Evolutionary conservation across 495 filamentous ascomycete species (phyloP).

Genomic region (Xylaria bambusicola): DNA sequence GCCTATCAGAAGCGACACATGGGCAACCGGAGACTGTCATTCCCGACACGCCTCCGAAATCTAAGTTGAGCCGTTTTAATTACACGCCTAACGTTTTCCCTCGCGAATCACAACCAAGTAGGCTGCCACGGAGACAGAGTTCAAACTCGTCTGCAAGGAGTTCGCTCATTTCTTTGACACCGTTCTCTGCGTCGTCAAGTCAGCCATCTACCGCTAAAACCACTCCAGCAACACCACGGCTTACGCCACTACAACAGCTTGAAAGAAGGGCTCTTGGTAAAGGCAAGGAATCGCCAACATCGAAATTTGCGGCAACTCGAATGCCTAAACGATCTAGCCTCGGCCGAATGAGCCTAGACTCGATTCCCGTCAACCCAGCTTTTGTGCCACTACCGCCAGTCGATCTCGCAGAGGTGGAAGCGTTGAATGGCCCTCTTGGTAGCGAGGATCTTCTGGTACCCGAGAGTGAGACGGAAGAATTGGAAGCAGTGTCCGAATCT

Average conservation of each 20-base stretch:
- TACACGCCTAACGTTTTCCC: constrained; percentile 11
- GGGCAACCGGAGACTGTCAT: neutral
- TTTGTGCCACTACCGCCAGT: constrained; percentile 45
- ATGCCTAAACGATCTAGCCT: constrained; percentile 64
- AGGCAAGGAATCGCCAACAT: constrained; percentile 30
- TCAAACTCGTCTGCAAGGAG: constrained; percentile 28
- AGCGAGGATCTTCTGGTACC: constrained; percentile 79
- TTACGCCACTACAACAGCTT: constrained; percentile 50
- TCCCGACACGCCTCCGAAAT: constrained; percentile 25
- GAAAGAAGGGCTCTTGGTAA: constrained; percentile 45
- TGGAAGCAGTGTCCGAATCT: constrained; percentile 30
- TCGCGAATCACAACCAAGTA: neutral
- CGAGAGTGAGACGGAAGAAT: constrained; percentile 57
- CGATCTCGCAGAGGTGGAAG: constrained; percentile 42
- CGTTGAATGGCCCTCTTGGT: constrained; percentile 49
- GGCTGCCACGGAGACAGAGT: constrained; percentile 20
- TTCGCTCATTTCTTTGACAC: constrained; percentile 27
- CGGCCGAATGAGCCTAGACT: constrained; percentile 49
- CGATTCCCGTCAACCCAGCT: constrained; percentile 41
- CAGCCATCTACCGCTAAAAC: constrained; percentile 34
- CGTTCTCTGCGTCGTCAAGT: constrained; percentile 36
- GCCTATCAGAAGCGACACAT: neutral
- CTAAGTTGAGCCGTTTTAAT: constrained; percentile 22
- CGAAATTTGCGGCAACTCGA: constrained; percentile 50
- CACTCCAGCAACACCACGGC: constrained; percentile 26